Conservation (phyloP, 139 green algal species). For the Limnomonas spitsbergensis region DNA sequence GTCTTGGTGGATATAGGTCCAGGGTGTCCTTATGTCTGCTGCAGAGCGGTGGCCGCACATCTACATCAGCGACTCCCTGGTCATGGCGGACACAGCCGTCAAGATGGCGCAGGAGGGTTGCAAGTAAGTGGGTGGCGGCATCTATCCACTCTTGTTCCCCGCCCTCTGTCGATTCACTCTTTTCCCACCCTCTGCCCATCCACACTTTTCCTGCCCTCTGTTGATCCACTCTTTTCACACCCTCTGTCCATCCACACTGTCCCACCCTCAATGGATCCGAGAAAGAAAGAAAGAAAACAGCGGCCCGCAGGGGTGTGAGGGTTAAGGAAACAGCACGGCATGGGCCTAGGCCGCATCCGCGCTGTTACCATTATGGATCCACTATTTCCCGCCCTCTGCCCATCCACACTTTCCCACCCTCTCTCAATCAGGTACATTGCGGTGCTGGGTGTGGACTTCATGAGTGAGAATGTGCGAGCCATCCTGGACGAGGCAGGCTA, state of each 20-base stretch:
- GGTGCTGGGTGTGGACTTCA: conserved; percentile 98
- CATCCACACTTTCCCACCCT: no score
- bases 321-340: no score
- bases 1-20: conserved; percentile 66
- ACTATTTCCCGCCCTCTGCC: no score
- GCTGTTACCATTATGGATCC: no score
- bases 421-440: conserved; percentile 50
- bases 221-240: not conserved
- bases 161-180: not conserved
- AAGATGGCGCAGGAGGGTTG: conserved; percentile 83
- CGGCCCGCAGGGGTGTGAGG: no score
- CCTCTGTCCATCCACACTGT: not conserved
- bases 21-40: conserved; percentile 86
- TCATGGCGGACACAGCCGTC: conserved; percentile 86
- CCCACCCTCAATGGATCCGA: no score
- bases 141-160: no score
- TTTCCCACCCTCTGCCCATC: not conserved
- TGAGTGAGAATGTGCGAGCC: conserved; percentile 96
- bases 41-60: conserved; percentile 90
- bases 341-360: no score
- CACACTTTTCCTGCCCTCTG: not conserved
- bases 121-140: conserved; percentile 35
- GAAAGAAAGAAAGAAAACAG: no score
- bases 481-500: conserved; percentile 83
- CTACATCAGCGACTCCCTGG: conserved; percentile 90